These are phyloP conservation scores for Pseudopyrenochaeta lycopersici DNA, from an alignment of 2,329 filamentous ascomycete species.

Conservation along the genomic window DNA sequence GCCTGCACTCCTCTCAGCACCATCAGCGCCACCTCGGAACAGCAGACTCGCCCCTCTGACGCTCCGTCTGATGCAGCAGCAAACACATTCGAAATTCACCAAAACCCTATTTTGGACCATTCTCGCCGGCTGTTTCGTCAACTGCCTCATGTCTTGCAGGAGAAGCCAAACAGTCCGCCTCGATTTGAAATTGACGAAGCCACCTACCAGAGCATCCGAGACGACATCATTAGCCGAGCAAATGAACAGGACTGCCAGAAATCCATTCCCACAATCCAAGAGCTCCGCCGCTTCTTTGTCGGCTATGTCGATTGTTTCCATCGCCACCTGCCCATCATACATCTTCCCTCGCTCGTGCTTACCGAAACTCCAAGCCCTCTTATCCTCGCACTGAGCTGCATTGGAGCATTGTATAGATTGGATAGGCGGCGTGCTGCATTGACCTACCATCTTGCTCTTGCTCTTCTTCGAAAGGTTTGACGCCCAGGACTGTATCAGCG, in stretches of 20 bases:
- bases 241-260: slow-evolving; percentile 1
- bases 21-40: neutral
- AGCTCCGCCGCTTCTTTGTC: slow-evolving; percentile 38
- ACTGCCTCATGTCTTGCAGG: slow-evolving; percentile 1
- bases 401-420: slow-evolving; percentile 46
- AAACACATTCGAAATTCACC: neutral
- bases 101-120: neutral
- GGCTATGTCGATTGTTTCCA: slow-evolving; percentile 47
- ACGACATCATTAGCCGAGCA: slow-evolving; percentile 11
- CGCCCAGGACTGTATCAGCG: neutral
- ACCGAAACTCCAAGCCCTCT: slow-evolving; percentile 37
- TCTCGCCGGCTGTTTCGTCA: slow-evolving; percentile 1
- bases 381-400: slow-evolving; percentile 47
- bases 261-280: slow-evolving; percentile 24
- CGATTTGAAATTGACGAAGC: slow-evolving; percentile 1
- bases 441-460: neutral
- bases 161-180: neutral
- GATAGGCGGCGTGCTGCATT: slow-evolving; percentile 39
- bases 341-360: slow-evolving; percentile 42
- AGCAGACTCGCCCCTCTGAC: neutral
- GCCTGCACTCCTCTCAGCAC: neutral
- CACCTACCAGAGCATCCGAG: slow-evolving; percentile 5
- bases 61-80: neutral
- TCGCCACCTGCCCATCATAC: slow-evolving; percentile 45
- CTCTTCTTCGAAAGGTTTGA: slow-evolving; percentile 1